Evolutionary conservation across 1,139 yeast genomes (phyloP).

Genomic region (Debaryomyces coudertii): DNA sequence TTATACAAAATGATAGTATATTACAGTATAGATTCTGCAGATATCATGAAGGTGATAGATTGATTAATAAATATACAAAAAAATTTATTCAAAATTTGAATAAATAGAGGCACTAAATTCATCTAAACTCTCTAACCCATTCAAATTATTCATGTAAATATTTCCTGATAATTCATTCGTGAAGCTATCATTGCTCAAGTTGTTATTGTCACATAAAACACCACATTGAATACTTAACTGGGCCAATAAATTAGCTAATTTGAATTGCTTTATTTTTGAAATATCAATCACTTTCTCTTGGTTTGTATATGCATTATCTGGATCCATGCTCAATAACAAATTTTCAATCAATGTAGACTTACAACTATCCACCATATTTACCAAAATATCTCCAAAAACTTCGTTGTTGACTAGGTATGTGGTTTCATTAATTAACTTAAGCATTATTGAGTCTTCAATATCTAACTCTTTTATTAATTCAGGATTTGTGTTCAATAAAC

Average conservation of each 20-base stretch:
- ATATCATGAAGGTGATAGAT: neutral
- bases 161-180: slow-evolving; percentile 47
- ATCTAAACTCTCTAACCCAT: slow-evolving; percentile 68
- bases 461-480: slow-evolving; percentile 45
- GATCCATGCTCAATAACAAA: slow-evolving; percentile 28
- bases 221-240: slow-evolving; percentile 69
- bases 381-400: slow-evolving; percentile 34
- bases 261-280: slow-evolving; percentile 35
- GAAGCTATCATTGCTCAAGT: slow-evolving; percentile 47
- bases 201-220: slow-evolving; percentile 49
- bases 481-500: slow-evolving; percentile 50
- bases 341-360: slow-evolving; percentile 35
- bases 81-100: slow-evolving; percentile 66
- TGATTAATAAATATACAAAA: neutral
- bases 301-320: slow-evolving; percentile 16
- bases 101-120: slow-evolving; percentile 91
- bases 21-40: neutral
- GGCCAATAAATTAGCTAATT: slow-evolving; percentile 71
- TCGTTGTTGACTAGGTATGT: slow-evolving; percentile 37
- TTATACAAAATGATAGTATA: neutral
- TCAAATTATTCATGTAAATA: slow-evolving; percentile 47
- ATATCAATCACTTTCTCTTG: slow-evolving; percentile 24
- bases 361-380: slow-evolving; percentile 31
- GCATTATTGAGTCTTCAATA: slow-evolving; percentile 42
- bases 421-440: slow-evolving; percentile 51